Evolutionary conservation across 192 early-diverging fungal genomes (phyloP), one percentile per base, ranked within the genome.

Genomic region (Dispira simplex): DNA sequence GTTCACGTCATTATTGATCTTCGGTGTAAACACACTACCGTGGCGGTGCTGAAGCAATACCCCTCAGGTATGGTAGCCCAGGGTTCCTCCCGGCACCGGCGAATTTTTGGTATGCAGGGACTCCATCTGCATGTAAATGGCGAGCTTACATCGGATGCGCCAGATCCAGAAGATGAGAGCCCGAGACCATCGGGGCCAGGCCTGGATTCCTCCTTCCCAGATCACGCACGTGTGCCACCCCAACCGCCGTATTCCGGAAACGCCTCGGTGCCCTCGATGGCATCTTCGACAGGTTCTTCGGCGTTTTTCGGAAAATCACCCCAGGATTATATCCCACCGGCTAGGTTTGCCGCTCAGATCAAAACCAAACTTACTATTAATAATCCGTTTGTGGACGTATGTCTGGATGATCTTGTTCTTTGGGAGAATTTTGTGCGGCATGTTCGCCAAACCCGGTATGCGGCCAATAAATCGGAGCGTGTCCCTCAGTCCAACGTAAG

Each of bases 361-460:
- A 62, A 62, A n/a, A 18, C 39, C 43, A 44, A 45, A 11, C 5
- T 62, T 6, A 45, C n/a, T 14, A 44, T 62, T 14, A 62, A 39
- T 25, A 32, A 25, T 62, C 59, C 59, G 0, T 62, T 62, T 45
- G 43, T 62, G 39, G 59, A 62, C 16, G 14, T 62, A 3, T 20
- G 43, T 12, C 43, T 62, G 11, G 59, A 62, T 45, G 59, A 62
- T 8, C 12, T 62, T 8, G 59, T 12, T 0, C 43, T 62, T 1
- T 62, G 59, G 59, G 59, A 62, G 26, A 44, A 45, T 14, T 62
- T 62, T 62, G 59, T 62, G 8, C 12, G 16, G 18, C 59, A 62
- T 21, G 59, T 62, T 8, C 59, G 59, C 6, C 59, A 62, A 20
- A 62, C 59, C n/a, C 59, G 59, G 23, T 62, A 46, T 21, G n/a